phyloP scores from a whole-genome alignment of 1,284 basidiomycete genomes.

The Pascua guehoae region DNA sequence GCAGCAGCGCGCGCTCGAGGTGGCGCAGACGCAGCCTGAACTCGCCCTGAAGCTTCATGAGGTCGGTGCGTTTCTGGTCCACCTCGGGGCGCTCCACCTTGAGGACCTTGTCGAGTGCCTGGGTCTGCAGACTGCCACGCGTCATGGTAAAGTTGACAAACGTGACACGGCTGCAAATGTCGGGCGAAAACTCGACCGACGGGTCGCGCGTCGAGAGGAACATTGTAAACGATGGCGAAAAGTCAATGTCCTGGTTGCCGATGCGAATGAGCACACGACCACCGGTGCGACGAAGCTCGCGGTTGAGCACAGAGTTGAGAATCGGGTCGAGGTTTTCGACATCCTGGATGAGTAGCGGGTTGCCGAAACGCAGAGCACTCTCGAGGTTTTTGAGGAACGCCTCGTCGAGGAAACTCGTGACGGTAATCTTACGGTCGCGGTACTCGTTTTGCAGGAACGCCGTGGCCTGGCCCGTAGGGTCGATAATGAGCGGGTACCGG shows the following conservation, averaged over 20 bases:
- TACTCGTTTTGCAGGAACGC: constrained; percentile 92
- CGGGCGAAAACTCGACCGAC: constrained; percentile 94
- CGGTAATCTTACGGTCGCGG: constrained; percentile 92
- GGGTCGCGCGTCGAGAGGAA: constrained; percentile 97
- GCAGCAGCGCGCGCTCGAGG: constrained; percentile 86
- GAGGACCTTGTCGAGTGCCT: constrained; percentile 94
- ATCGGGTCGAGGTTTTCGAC: constrained; percentile 98
- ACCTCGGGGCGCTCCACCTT: constrained; percentile 96
- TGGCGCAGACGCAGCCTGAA: constrained; percentile 90
- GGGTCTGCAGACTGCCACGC: constrained; percentile 93
- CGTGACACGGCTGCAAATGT: constrained; percentile 97
- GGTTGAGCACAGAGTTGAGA: constrained; percentile 95
- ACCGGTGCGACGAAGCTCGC: constrained; percentile 89
- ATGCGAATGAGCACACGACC: constrained; percentile 96
- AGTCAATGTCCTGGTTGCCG: constrained; percentile 99
- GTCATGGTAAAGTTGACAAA: constrained; percentile 99
- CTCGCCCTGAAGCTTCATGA: constrained; percentile 98
- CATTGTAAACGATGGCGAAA: constrained; percentile 98
- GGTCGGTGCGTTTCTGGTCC: constrained; percentile 92
- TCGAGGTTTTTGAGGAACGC: constrained; percentile 98
- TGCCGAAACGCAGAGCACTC: constrained; percentile 97
- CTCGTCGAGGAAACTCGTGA: constrained; percentile 97
- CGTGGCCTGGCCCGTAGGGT: constrained; percentile 98
- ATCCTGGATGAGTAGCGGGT: constrained; percentile 94
- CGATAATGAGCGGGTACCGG: constrained; percentile 95